A percentile compares a stretch with the other conserved stretches of the same genome.
Conservation (phyloP, 495 filamentous ascomycete species). For the Aspergillus baeticus region DNA sequence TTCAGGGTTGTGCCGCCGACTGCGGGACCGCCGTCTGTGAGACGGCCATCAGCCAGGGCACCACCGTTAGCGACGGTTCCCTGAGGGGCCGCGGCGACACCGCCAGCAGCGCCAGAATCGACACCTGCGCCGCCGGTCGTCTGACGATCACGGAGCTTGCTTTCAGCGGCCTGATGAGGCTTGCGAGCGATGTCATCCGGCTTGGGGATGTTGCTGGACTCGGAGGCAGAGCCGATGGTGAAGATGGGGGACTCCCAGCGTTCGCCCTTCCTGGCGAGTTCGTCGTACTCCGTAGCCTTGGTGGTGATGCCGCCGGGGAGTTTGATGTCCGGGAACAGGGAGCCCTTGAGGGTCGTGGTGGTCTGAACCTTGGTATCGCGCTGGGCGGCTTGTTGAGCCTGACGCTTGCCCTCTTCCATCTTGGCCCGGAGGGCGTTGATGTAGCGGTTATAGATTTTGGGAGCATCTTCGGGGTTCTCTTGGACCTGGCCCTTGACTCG, state of each 20-base stretch:
- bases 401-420: slow-evolving; percentile 68
- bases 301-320: slow-evolving; percentile 87
- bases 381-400: slow-evolving; percentile 56
- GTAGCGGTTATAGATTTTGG: slow-evolving; percentile 88
- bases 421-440: slow-evolving; percentile 70
- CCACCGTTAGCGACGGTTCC: slow-evolving; percentile 1
- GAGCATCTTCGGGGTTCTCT: slow-evolving; percentile 70
- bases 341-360: slow-evolving; percentile 84
- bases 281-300: slow-evolving; percentile 93
- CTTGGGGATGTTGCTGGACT: slow-evolving; percentile 67
- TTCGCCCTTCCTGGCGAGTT: slow-evolving; percentile 83
- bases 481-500: slow-evolving; percentile 64
- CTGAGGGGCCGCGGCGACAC: not conserved
- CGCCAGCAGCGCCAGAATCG: not conserved
- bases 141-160: slow-evolving; percentile 12
- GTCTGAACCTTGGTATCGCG: slow-evolving; percentile 71
- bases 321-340: slow-evolving; percentile 83
- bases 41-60: slow-evolving; percentile 14
- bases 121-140: slow-evolving; percentile 10
- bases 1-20: not conserved
- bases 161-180: slow-evolving; percentile 43
- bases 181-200: slow-evolving; percentile 68
- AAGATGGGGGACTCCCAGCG: slow-evolving; percentile 96
- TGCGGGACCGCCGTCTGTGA: slow-evolving; percentile 5
- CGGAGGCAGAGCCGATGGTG: slow-evolving; percentile 74